phyloP scores from a whole-genome alignment of 352 stramenopile species.

The Phytophthora hybrid region DNA sequence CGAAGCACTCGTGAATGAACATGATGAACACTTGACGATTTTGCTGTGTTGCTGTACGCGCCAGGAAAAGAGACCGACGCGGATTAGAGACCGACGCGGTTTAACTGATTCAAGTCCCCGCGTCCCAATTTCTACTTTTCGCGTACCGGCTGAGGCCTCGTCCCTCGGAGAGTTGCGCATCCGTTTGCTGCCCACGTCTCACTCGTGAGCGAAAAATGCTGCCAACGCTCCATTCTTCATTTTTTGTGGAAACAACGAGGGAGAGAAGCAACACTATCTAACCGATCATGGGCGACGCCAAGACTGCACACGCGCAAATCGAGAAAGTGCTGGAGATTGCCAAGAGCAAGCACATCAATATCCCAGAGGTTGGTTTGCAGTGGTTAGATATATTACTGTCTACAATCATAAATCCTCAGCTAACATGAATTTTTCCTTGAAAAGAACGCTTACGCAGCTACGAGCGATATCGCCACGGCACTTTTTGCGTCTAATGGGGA shows the following conservation, averaged over 20 bases:
- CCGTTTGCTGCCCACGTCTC: conserved; percentile 31
- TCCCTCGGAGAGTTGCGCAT: neutral
- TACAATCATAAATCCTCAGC: neutral
- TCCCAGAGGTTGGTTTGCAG: conserved; percentile 28
- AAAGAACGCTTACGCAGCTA: conserved; percentile 35
- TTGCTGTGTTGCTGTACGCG: too few species aligned
- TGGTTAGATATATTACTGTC: neutral
- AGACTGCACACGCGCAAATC: conserved; percentile 36
- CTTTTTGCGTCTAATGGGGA: conserved; percentile 40
- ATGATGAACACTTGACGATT: too few species aligned
- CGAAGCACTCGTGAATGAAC: neutral
- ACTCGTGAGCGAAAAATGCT: neutral
- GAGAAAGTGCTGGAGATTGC: conserved; percentile 33
- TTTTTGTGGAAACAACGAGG: conserved; percentile 22
- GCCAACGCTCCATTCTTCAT: conserved; percentile 18
- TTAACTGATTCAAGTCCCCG: neutral
- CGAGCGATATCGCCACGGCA: conserved; percentile 35
- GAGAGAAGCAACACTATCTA: neutral
- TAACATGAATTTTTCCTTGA: conserved; percentile 2
- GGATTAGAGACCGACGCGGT: neutral
- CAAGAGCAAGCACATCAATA: conserved; percentile 26
- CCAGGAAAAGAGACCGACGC: neutral
- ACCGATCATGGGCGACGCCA: conserved; percentile 26
- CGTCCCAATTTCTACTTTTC: conserved; percentile 9
- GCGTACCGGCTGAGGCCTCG: conserved; percentile 11